Evolutionary conservation across 148 eudicot species (phyloP).

Genomic region (Linanthus parryae): DNA sequence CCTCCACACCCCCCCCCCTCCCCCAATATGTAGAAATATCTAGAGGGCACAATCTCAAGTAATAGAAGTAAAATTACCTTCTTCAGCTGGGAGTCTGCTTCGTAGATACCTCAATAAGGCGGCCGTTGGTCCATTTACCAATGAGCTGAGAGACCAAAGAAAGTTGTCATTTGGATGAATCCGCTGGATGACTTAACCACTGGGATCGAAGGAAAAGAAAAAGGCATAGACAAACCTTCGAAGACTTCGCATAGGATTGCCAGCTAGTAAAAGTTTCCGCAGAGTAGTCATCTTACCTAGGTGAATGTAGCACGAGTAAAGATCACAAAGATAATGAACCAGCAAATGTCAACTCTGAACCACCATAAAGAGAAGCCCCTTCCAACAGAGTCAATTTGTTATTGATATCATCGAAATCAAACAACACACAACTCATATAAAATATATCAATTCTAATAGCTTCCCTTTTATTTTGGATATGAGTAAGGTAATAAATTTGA

Average conservation of each 20-base stretch:
- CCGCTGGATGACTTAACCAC: constrained; percentile 6
- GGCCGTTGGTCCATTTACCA: constrained; percentile 86
- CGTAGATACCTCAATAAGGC: constrained; percentile 80
- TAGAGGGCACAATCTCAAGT: too few relatives aligned
- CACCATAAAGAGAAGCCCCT: not conserved
- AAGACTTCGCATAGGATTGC: constrained; percentile 89
- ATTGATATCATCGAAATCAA: not conserved
- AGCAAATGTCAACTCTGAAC: not conserved
- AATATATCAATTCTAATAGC: too few relatives aligned
- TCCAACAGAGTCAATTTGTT: not conserved
- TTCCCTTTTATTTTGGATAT: too few relatives aligned
- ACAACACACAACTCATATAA: not conserved
- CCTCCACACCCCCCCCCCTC: too few relatives aligned
- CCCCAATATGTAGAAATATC: too few relatives aligned
- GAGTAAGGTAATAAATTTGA: too few relatives aligned
- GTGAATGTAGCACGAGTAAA: constrained; percentile 10
- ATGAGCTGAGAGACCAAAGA: constrained; percentile 36
- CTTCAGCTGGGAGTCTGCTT: constrained; percentile 84
- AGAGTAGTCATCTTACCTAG: constrained; percentile 83
- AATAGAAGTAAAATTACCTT: constrained; percentile 40
- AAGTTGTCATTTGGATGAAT: constrained; percentile 3
- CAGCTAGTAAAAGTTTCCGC: constrained; percentile 81
- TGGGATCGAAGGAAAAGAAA: constrained; percentile 2
- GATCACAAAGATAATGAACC: constrained; percentile 7
- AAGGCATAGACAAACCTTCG: constrained; percentile 57